phyloP scores from a whole-genome alignment of 2,329 filamentous ascomycete species.

The Phaeosphaeria sp. region DNA sequence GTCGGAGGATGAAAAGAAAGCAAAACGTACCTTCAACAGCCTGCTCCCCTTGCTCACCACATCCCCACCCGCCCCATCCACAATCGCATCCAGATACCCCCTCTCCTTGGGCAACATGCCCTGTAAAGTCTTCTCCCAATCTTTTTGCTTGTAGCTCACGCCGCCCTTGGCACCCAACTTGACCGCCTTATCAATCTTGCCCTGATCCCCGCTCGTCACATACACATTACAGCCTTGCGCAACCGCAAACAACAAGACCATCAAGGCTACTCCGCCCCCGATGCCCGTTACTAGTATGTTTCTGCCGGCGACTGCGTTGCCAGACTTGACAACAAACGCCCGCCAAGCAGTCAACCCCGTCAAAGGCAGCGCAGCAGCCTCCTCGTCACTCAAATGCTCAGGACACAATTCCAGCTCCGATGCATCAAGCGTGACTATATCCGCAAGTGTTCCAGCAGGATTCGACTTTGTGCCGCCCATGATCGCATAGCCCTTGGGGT shows the following conservation, averaged over 20 bases:
- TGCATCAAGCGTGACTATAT: conserved; percentile 73
- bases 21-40: conserved; percentile 66
- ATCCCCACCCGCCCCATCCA: conserved; percentile 91
- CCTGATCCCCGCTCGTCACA: conserved; percentile 76
- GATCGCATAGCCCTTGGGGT: conserved; percentile 64
- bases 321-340: conserved; percentile 79
- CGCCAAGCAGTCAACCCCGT: conserved; percentile 90
- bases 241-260: conserved; percentile 79
- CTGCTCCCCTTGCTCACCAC: conserved; percentile 72
- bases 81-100: conserved; percentile 78
- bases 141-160: conserved; percentile 78
- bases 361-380: conserved; percentile 84
- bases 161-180: conserved; percentile 79
- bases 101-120: conserved; percentile 68
- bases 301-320: conserved; percentile 65
- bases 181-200: conserved; percentile 76
- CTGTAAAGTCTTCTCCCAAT: conserved; percentile 80
- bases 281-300: conserved; percentile 91
- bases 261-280: conserved; percentile 87
- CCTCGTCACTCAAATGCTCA: conserved; percentile 70
- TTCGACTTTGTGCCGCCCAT: conserved; percentile 72
- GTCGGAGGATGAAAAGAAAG: not conserved
- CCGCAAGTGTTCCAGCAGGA: conserved; percentile 74
- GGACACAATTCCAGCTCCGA: conserved; percentile 79
- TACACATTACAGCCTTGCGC: conserved; percentile 77